Evolutionary conservation across 345 rosid genomes (phyloP), one percentile per base, ranked within the genome.

Genomic region (Aquilaria malaccensis): DNA sequence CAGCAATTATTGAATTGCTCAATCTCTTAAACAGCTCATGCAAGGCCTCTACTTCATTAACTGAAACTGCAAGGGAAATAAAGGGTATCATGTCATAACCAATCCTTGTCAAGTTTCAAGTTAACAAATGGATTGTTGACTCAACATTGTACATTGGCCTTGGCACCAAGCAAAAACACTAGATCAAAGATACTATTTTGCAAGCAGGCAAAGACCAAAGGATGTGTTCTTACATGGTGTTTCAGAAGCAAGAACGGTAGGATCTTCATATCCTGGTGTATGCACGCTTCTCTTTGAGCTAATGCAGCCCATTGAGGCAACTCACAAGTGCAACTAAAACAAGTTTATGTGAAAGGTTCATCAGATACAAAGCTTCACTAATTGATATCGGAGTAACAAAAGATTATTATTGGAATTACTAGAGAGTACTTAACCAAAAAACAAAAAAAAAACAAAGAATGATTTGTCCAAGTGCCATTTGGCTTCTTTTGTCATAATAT

Each of bases 1-100:
- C 97, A 11, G 84, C 81, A 43, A 83, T 60, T 50, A 94, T 86
- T 33, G 95, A 84, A 65, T 88, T 83, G 85, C 97, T 94, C 76
- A 94, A 67, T 74, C 87, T 94, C 83, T 81, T 86, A 68, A 64
- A 90, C 2, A 94, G 87, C 77, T 85, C 92, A 58, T 79, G 77
- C 63, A 94, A 75, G 33, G 97, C 84, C 77, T 84, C 87, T 33
- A 94, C 96, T 80, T 94, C 95, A 59, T 65, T 77, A 37, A 82
- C 80, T 0, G 88, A 80, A 73, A 94, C 99, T 94, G 79, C 77
- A 77, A 64, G 30, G 29, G 60, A 14, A 52, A 68, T 30, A 47
- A 45, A 52, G 12, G 2, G 45, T 2, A n/a, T 54, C 52, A 30
- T 33, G 43, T 22, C 45, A 31, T 52, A 47, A 48, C n/a, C 30